phyloP scores from a whole-genome alignment of 2,329 filamentous ascomycete species.

The Trichophyton equinum region DNA sequence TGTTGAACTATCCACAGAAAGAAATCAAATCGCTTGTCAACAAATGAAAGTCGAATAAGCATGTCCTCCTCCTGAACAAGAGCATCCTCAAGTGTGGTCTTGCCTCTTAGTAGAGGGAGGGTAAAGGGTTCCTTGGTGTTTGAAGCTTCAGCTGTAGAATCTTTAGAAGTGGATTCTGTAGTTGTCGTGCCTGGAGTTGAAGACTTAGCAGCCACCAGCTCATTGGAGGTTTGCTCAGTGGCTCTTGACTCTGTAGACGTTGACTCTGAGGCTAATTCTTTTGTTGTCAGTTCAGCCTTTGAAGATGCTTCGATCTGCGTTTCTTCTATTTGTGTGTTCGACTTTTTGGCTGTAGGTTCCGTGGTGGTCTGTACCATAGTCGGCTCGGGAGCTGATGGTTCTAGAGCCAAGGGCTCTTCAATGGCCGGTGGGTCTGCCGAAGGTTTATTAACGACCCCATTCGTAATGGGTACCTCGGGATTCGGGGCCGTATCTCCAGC shows the following conservation, averaged over 20 bases:
- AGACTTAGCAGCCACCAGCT: no score
- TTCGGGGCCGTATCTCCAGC: neutral
- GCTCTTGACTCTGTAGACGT: neutral
- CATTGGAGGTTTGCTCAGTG: neutral
- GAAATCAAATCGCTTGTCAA: conserved; percentile 12
- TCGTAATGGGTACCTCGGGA: neutral
- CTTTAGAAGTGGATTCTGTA: neutral
- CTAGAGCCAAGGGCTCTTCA: neutral
- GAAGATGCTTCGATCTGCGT: no score
- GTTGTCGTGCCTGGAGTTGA: neutral
- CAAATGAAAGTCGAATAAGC: conserved; percentile 16
- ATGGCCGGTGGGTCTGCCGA: neutral
- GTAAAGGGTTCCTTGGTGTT: neutral
- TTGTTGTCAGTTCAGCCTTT: no score
- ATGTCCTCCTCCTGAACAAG: conserved; percentile 16
- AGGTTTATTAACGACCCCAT: neutral
- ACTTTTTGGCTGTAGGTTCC: neutral
- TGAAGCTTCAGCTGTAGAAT: neutral
- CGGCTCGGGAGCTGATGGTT: neutral
- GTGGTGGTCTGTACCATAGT: neutral
- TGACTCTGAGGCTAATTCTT: no score
- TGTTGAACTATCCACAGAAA: conserved; percentile 1
- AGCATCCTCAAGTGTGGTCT: conserved; percentile 17
- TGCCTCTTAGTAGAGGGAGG: conserved; percentile 3
- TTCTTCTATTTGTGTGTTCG: no score